Percentiles rank a stretch among this genome's conserved stretches.
These are phyloP conservation scores for Diaporthe australafricana DNA, from an alignment of 2,329 filamentous ascomycete genomes.

Conservation along the genomic window DNA sequence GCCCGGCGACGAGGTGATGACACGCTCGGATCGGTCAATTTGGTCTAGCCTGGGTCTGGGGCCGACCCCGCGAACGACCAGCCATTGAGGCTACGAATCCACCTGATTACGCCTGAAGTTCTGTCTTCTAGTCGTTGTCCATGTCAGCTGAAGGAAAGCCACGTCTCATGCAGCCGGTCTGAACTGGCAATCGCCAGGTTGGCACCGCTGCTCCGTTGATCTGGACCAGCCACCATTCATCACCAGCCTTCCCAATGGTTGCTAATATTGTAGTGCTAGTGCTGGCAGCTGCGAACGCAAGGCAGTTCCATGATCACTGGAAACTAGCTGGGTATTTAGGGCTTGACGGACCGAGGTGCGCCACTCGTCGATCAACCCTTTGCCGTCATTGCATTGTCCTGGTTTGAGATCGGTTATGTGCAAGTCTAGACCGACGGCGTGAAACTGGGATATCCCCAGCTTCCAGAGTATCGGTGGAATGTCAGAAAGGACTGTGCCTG, in stretches of 20 bases:
- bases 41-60: not conserved
- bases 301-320: conserved; percentile 16
- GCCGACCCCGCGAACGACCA: not conserved
- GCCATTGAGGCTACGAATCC: conserved; percentile 3
- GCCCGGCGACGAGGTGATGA: not conserved
- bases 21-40: not conserved
- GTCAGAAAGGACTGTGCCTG: conserved; percentile 37
- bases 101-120: not conserved
- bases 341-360: conserved; percentile 34
- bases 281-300: conserved; percentile 8
- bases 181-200: conserved; percentile 1
- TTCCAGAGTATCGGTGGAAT: conserved; percentile 24
- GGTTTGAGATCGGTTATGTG: conserved; percentile 20
- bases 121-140: not conserved
- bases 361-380: conserved; percentile 30
- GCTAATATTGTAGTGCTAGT: conserved; percentile 5
- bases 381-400: conserved; percentile 30
- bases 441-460: conserved; percentile 35
- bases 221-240: conserved; percentile 8
- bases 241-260: not conserved
- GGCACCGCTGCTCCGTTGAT: not conserved
- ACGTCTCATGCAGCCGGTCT: conserved; percentile 23
- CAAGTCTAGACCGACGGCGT: conserved; percentile 15
- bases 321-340: conserved; percentile 12
- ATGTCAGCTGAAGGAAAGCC: conserved; percentile 18